These are phyloP conservation scores for Malus hybrid DNA, from an alignment of 331 rosid species.

Conservation along the genomic window DNA sequence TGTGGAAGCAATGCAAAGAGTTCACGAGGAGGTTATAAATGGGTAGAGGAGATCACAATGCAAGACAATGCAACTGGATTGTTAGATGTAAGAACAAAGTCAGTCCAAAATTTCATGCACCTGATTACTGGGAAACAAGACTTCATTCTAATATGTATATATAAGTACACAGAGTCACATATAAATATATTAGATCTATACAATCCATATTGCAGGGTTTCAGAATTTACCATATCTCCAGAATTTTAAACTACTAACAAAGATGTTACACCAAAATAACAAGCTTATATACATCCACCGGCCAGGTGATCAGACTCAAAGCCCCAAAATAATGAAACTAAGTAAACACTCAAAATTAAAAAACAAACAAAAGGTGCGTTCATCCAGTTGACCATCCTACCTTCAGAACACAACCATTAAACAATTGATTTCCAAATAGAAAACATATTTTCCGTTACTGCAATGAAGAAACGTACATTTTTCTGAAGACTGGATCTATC, in stretches of 20 bases:
- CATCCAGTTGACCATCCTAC: background rate
- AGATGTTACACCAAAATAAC: background rate
- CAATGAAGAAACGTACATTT: conserved; percentile 52
- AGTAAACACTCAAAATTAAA: background rate
- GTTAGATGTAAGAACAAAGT: background rate
- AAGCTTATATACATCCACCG: background rate
- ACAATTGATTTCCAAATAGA: background rate
- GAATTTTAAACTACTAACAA: background rate
- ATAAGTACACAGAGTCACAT: background rate
- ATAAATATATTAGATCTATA: background rate
- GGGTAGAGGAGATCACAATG: background rate
- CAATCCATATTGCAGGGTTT: background rate
- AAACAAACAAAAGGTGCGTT: background rate
- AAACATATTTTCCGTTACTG: conserved; percentile 12
- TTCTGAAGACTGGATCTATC: conserved; percentile 52
- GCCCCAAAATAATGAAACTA: background rate
- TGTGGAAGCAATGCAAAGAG: background rate
- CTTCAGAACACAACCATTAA: background rate
- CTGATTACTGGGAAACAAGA: background rate
- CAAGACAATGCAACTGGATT: background rate
- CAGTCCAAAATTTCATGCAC: background rate
- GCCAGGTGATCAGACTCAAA: background rate
- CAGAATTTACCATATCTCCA: background rate
- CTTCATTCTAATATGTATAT: background rate
- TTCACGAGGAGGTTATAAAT: background rate